Base-by-base conservation (phyloP, 257 asterid species). In the Lycium barbarum region DNA sequence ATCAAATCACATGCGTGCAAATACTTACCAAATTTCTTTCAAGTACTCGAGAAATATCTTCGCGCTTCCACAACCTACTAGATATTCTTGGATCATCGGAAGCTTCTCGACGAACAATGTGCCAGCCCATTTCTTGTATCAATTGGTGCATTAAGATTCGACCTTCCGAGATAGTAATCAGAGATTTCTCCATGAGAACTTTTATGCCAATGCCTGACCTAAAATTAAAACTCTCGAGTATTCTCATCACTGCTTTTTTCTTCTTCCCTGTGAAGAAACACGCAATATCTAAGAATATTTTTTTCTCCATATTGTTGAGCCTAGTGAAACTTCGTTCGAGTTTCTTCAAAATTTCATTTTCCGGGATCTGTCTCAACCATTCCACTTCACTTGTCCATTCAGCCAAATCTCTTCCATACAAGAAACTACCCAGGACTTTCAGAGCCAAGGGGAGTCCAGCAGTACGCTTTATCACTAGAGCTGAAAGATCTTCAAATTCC, bases 371-470 rank as follows among this genome's bases (percentile, higher is more conserved):
- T 20, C 51, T 9, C 11, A 83, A 12, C 17, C 80, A n/a, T 12
- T 12, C 59, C 8, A 83, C 35, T 83, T 59, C 63, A 33, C 80
- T 83, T 54, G 8, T 43, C 85, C 85, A 83, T 12, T 47, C 17
- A 22, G 9, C 7, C 20, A 63, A n/a, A 20, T 66, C 54, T 67
- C 66, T 49, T 7, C 63, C 62, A 68, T 33, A 66, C 35, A 83
- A 51, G 61, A 12, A 63, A 20, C n/a, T 15, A 0, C 85, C 85
- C 26, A 67, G 5, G 9, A 83, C 85, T 66, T 15, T 33, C 35
- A 83, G 80, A 43, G 85, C 85, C 54, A 83, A 83, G 43, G 85
- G 85, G 6, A 83, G 85, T 33, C 80, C 80, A 6, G 47, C 85
- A 13, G 85, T 74, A 33, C 53, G 38, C 10, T 5, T 45, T 45